phyloP scores from a whole-genome alignment of 768 basidiomycete genomes.

The Strobilomyces confusus region DNA sequence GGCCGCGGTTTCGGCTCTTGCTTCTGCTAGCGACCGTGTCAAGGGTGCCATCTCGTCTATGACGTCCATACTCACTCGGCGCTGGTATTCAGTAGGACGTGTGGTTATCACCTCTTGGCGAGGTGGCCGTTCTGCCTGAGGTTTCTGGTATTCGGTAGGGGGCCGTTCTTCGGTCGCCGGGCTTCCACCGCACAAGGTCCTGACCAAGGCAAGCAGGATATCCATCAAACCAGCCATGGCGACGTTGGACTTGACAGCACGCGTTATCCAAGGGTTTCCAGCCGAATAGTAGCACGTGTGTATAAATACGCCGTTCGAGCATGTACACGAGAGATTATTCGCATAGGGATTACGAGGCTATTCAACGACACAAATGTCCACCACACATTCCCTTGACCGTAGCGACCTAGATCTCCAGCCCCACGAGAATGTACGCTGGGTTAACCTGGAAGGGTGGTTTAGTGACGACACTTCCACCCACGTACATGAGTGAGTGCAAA shows the following conservation, averaged over 20 bases:
- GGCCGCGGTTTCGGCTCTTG: slow-evolving; percentile 13
- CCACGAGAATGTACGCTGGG: slow-evolving; percentile 77
- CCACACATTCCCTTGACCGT: slow-evolving; percentile 29
- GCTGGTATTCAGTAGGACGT: slow-evolving; percentile 6
- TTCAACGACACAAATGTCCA: slow-evolving; percentile 21
- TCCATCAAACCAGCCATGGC: slow-evolving; percentile 26
- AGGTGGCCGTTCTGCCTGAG: slow-evolving; percentile 10
- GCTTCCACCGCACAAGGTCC: slow-evolving; percentile 22
- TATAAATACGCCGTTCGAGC: neutral
- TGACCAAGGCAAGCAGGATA: slow-evolving; percentile 22
- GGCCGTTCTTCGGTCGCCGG: slow-evolving; percentile 13
- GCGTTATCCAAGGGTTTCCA: too few species aligned
- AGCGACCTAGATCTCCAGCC: slow-evolving; percentile 64
- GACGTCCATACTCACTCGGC: slow-evolving; percentile 14
- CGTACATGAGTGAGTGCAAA: slow-evolving; percentile 89
- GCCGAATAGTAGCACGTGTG: too few species aligned
- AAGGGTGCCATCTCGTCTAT: slow-evolving; percentile 1
- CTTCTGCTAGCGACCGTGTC: slow-evolving; percentile 13
- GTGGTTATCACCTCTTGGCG: slow-evolving; percentile 1
- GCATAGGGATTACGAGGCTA: slow-evolving; percentile 6
- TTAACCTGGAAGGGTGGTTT: slow-evolving; percentile 74
- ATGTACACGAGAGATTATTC: slow-evolving; percentile 9
- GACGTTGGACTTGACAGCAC: neutral
- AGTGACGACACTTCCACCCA: slow-evolving; percentile 82
- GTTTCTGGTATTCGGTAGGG: slow-evolving; percentile 1